Evolutionary conservation across 2,329 filamentous ascomycete species (phyloP).

Genomic region (Colletotrichum nymphaeae): DNA sequence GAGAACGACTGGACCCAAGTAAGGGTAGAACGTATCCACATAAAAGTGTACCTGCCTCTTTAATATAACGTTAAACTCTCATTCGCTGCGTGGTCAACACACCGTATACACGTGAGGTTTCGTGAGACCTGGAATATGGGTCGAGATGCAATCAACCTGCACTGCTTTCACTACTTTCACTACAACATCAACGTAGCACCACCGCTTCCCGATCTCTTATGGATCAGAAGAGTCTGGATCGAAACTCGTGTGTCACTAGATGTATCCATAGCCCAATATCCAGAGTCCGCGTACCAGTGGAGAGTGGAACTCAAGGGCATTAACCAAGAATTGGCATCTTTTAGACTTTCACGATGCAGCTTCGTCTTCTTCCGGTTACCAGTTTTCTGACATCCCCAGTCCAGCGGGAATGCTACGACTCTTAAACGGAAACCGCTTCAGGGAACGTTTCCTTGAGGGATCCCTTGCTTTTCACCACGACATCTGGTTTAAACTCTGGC

Average conservation of each 20-base stretch:
- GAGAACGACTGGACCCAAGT: background rate
- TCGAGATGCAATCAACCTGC: background rate
- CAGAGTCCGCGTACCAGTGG: background rate
- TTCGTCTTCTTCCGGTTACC: background rate
- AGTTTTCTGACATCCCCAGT: too few relatives aligned
- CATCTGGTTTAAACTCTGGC: background rate
- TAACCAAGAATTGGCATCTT: background rate
- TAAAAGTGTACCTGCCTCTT: background rate
- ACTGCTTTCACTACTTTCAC: background rate
- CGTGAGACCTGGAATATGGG: background rate
- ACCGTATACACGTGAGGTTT: background rate
- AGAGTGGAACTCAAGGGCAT: background rate
- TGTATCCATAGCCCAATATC: too few relatives aligned
- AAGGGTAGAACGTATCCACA: background rate
- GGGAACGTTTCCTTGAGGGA: slow-evolving; percentile 10
- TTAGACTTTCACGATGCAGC: background rate
- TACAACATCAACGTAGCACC: background rate
- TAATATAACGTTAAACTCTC: background rate
- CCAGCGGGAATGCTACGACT: background rate
- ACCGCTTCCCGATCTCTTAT: background rate
- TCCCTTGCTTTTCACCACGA: background rate
- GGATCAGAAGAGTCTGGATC: background rate
- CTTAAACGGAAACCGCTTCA: slow-evolving; percentile 11
- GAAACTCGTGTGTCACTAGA: background rate
- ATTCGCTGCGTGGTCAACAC: background rate